These are phyloP conservation scores for Linnemannia hyalina DNA, from an alignment of 192 early-diverging fungal genomes.

Conservation along the genomic window DNA sequence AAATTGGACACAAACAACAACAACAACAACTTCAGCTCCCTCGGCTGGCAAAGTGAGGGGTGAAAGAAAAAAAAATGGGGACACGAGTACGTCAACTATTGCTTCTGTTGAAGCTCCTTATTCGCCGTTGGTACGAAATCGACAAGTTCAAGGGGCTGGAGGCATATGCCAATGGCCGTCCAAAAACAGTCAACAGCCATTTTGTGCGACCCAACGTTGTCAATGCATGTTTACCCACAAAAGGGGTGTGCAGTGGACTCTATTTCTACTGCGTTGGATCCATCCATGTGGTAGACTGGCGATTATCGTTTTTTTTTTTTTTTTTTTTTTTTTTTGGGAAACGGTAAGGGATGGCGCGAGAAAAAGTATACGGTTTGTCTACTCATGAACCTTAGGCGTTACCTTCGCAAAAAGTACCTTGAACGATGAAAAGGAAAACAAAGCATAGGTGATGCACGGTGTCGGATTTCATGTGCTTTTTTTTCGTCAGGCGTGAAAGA, in stretches of 20 bases:
- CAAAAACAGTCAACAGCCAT: not conserved
- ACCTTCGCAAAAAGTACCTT: not conserved
- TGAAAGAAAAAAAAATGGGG: not conserved
- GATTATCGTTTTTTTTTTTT: not conserved
- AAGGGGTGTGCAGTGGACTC: not conserved
- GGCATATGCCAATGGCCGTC: not conserved
- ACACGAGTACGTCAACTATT: not conserved
- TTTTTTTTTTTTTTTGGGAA: not conserved
- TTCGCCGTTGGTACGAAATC: not conserved
- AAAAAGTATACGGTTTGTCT: too few relatives aligned
- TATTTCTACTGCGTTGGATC: not conserved
- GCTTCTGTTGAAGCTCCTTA: not conserved
- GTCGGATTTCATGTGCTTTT: not conserved
- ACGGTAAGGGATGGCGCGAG: too few relatives aligned
- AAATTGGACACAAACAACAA: not conserved
- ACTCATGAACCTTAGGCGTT: not conserved
- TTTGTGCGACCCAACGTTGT: not conserved
- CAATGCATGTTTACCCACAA: not conserved
- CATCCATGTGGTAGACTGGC: not conserved
- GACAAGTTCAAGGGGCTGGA: too few relatives aligned
- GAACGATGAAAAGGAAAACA: not conserved
- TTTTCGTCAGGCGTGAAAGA: not conserved
- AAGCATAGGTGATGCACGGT: not conserved
- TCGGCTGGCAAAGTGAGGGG: not conserved
- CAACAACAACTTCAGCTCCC: not conserved